These are phyloP conservation scores for Dicorynia guianensis DNA, from an alignment of 306 rosid species.

Conservation along the genomic window DNA sequence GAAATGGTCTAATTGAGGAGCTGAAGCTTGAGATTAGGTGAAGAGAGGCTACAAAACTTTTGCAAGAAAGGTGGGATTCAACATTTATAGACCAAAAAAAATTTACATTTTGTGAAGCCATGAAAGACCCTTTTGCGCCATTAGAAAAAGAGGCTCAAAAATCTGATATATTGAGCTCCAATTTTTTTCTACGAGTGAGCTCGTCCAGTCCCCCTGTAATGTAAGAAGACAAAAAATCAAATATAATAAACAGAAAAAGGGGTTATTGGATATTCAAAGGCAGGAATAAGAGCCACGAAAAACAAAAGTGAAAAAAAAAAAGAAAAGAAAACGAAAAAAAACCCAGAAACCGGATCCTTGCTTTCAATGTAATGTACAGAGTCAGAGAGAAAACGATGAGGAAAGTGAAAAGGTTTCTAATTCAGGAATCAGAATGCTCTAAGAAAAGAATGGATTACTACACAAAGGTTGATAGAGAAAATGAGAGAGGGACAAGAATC, in stretches of 20 bases:
- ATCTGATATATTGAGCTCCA: neutral
- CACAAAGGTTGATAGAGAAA: neutral
- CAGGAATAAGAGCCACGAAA: constrained; percentile 21
- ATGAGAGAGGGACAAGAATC: neutral
- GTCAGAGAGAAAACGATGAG: constrained; percentile 1
- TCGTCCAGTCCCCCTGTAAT: neutral
- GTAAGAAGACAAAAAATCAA: neutral
- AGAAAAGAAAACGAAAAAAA: neutral
- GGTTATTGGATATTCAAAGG: constrained; percentile 12
- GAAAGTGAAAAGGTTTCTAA: constrained; percentile 34
- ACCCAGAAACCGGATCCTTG: constrained; percentile 22
- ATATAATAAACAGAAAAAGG: neutral
- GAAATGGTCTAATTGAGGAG: constrained; percentile 38
- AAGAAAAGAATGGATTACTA: constrained; percentile 13
- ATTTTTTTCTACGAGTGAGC: constrained; percentile 18
- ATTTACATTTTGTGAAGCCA: constrained; percentile 30
- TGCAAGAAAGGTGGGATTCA: constrained; percentile 12
- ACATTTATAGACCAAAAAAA: constrained; percentile 22
- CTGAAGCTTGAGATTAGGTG: constrained; percentile 28
- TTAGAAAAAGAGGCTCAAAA: constrained; percentile 13
- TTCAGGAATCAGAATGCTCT: constrained; percentile 11
- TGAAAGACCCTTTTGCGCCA: constrained; percentile 19
- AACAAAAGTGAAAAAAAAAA: neutral
- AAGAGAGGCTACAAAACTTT: constrained; percentile 30
- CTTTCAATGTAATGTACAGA: neutral